A percentile compares a stretch with the other conserved stretches of the same genome.
These are phyloP conservation scores for Primulina huaijiensis DNA, from an alignment of 257 asterid species.

Conservation along the genomic window DNA sequence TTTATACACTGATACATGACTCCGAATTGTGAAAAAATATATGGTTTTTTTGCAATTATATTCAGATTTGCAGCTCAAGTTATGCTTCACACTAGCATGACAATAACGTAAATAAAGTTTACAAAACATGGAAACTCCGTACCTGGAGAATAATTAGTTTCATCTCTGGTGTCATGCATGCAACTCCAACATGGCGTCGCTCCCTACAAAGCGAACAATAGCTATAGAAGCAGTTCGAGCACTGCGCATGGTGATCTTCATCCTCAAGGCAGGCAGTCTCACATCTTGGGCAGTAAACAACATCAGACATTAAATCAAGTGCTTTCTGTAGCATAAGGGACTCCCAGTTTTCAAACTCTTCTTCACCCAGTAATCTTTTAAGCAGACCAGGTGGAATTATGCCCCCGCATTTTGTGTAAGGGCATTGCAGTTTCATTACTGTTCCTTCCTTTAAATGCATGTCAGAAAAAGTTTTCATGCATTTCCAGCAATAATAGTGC, in stretches of 20 bases:
- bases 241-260: constrained; percentile 74
- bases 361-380: constrained; percentile 61
- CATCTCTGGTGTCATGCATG: constrained; percentile 73
- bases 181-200: constrained; percentile 77
- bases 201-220: constrained; percentile 84
- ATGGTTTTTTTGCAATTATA: neutral
- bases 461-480: constrained; percentile 68
- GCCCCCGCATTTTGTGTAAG: constrained; percentile 76
- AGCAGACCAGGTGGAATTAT: constrained; percentile 86
- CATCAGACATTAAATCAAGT: constrained; percentile 83
- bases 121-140: constrained; percentile 10
- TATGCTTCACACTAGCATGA: neutral
- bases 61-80: neutral
- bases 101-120: neutral
- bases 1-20: neutral
- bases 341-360: constrained; percentile 80
- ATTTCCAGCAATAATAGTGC: constrained; percentile 72
- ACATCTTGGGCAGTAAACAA: constrained; percentile 89
- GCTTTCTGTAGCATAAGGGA: constrained; percentile 66
- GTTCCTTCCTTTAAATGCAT: constrained; percentile 83
- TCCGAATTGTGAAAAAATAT: neutral
- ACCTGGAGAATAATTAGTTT: constrained; percentile 71
- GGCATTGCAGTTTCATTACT: constrained; percentile 67
- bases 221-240: constrained; percentile 82
- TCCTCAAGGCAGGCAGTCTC: constrained; percentile 85